Evolutionary conservation across 2,329 filamentous ascomycete genomes (phyloP).

Genomic region (Thelonectria olida): DNA sequence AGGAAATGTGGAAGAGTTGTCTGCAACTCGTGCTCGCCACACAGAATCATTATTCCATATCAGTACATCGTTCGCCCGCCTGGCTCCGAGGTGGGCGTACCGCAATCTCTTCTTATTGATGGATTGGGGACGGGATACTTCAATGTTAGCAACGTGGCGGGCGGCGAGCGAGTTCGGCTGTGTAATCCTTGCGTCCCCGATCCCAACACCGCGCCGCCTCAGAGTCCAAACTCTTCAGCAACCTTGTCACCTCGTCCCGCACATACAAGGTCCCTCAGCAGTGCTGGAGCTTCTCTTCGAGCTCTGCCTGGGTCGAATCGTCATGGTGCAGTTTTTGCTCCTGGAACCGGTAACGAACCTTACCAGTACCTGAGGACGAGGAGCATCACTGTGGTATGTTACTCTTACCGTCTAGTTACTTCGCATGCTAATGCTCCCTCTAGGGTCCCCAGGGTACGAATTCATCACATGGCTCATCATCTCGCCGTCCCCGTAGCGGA

Average conservation of each 20-base stretch:
- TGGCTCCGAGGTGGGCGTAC: slow-evolving; percentile 51
- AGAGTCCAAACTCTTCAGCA: slow-evolving; percentile 49
- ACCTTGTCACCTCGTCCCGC: slow-evolving; percentile 46
- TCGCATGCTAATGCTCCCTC: slow-evolving; percentile 12
- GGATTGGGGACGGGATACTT: slow-evolving; percentile 51
- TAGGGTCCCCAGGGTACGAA: slow-evolving; percentile 31
- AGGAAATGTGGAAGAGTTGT: slow-evolving; percentile 95
- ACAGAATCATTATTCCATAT: slow-evolving; percentile 92
- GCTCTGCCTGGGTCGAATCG: slow-evolving; percentile 41
- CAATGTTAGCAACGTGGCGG: slow-evolving; percentile 57
- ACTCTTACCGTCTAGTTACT: not conserved
- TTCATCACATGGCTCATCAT: slow-evolving; percentile 38
- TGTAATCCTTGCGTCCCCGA: slow-evolving; percentile 72
- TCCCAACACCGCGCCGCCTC: slow-evolving; percentile 66
- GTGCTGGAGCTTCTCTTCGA: slow-evolving; percentile 46
- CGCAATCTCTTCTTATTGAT: slow-evolving; percentile 49
- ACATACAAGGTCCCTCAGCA: slow-evolving; percentile 59
- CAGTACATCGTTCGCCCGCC: slow-evolving; percentile 91
- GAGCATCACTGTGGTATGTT: slow-evolving; percentile 62
- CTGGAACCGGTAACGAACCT: slow-evolving; percentile 44
- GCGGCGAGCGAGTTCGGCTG: slow-evolving; percentile 66
- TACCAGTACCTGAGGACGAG: slow-evolving; percentile 49
- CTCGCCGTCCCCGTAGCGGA: slow-evolving; percentile 41
- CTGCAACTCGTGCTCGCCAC: slow-evolving; percentile 88
- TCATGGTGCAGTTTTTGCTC: slow-evolving; percentile 50